A percentile compares a stretch with the other conserved stretches of the same genome.
Conservation (phyloP, 2,329 filamentous ascomycete species). For the Claviceps sp. region DNA sequence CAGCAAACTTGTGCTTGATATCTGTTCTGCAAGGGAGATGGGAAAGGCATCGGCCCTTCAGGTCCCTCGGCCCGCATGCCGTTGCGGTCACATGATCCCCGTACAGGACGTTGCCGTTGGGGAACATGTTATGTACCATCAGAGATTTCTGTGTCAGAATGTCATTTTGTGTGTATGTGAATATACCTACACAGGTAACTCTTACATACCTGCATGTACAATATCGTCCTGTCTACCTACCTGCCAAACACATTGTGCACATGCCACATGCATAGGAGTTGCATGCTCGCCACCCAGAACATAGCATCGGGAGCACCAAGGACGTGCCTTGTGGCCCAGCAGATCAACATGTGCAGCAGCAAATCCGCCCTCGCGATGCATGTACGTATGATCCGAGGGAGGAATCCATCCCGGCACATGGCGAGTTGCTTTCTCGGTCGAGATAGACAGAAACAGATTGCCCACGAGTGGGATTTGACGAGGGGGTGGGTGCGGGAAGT, state of each 20-base stretch:
- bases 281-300: not conserved
- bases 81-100: too few relatives aligned
- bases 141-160: too few relatives aligned
- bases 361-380: not conserved
- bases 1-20: too few relatives aligned
- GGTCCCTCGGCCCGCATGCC: too few relatives aligned
- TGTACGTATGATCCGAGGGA: not conserved
- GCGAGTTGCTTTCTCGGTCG: not conserved
- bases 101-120: too few relatives aligned
- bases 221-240: not conserved
- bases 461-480: not conserved
- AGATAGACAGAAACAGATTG: not conserved
- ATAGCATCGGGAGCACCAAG: not conserved
- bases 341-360: not conserved
- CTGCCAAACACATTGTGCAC: constrained; percentile 1
- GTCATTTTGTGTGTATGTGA: too few relatives aligned
- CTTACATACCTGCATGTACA: too few relatives aligned
- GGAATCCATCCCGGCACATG: not conserved
- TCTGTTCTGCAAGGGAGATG: too few relatives aligned
- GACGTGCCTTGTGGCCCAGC: not conserved
- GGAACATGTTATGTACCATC: too few relatives aligned
- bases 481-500: not conserved
- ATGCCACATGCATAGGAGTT: not conserved
- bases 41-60: too few relatives aligned
- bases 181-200: too few relatives aligned